Evolutionary conservation across 2,329 filamentous ascomycete species (phyloP), one percentile per base, ranked within the genome.

Genomic region (Beauveria pseudobassiana): DNA sequence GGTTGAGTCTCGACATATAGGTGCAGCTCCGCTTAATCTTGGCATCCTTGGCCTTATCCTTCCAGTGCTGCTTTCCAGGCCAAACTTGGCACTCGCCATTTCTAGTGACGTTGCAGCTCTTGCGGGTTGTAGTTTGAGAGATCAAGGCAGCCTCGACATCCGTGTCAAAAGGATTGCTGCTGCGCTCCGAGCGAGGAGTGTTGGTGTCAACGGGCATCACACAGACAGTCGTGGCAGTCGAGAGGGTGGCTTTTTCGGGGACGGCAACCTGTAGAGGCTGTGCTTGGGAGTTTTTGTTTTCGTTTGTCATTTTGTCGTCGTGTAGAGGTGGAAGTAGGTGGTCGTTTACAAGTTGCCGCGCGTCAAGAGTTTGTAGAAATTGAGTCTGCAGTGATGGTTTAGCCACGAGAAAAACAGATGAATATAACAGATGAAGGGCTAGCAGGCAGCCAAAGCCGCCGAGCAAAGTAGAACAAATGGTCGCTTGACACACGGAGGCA

Each of bases 61-160:
- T 82, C 83, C 84, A 86, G 69, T 85, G 79, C 26, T 80, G 77
- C 68, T 83, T 79, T 62, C 81, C 80, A 5, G 84, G 84, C 84
- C 84, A 87, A 20, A 85, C 82, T 50, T 80, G 76, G 67, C 78
- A 81, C 63, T 86, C 82, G 56, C 70, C 73, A 63, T 76, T 76
- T 59, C 77, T 66, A 22, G 66, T 64, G 30, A 70, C 63, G 9
- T 69, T 43, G 52, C 57, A 64, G 43, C 67, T 70, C 56, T 63
- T 66, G n/a, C 69, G 65, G 7, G 69, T 66, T 24, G 69, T 69
- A 62, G 73, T 74, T 53, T 68, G 69, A 50, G 73, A 68, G 16
- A 78, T 74, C 50, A 79, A 70, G 72, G 80, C 78, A 42, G 80
- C 82, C 69, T 86, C 83, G 54, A 85, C 74, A 65, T 86, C 83